A percentile compares a stretch with the other conserved stretches of the same genome.
These are phyloP conservation scores for Naganishia onofrii DNA, from an alignment of 768 basidiomycete species.

Conservation along the genomic window DNA sequence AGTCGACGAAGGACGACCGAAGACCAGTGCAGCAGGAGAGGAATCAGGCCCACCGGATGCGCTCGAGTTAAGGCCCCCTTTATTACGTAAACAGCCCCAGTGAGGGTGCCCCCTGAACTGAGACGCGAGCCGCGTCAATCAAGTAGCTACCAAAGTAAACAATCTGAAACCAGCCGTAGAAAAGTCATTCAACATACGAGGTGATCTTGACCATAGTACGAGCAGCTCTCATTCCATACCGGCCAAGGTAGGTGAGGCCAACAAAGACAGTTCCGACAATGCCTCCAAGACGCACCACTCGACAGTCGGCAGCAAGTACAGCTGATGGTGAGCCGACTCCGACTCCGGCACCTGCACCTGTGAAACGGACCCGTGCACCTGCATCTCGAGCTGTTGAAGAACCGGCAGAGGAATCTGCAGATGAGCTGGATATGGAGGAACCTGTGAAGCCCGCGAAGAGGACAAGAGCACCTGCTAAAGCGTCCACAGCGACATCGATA, in stretches of 20 bases:
- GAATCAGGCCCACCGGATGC: neutral
- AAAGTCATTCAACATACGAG: conserved; percentile 24
- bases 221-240: neutral
- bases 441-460: conserved; percentile 7
- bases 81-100: neutral
- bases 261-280: conserved; percentile 16
- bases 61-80: neutral
- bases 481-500: neutral
- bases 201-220: neutral
- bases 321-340: neutral
- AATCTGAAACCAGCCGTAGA: conserved; percentile 5
- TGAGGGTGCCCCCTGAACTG: neutral
- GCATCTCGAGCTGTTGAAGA: conserved; percentile 9
- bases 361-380: conserved; percentile 10
- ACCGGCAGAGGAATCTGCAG: conserved; percentile 8
- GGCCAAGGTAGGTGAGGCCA: neutral
- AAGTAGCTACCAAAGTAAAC: conserved; percentile 9
- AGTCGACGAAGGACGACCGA: neutral
- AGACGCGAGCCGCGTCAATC: too few relatives aligned
- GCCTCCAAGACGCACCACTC: conserved; percentile 29
- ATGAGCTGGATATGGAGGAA: conserved; percentile 20
- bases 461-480: conserved; percentile 15
- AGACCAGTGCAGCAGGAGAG: neutral
- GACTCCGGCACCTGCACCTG: neutral
- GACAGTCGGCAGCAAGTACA: conserved; percentile 17